Conservation (phyloP, 148 eudicot genomes). For the Persicaria tinctoria region DNA sequence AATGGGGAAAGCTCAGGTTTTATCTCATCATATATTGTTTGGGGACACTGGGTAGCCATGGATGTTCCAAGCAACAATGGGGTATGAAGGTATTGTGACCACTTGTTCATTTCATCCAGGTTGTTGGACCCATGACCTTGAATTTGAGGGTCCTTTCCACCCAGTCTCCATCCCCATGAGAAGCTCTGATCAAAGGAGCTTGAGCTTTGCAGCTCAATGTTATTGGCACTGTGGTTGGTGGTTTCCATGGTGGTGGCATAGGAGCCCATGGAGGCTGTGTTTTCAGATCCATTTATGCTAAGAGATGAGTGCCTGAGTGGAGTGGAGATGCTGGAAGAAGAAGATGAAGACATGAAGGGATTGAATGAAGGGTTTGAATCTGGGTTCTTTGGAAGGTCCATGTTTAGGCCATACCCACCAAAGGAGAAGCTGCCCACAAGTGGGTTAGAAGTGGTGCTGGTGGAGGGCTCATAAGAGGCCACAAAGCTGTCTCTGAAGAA, state of each 20-base stretch:
- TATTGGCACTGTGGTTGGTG: background rate
- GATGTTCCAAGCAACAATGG: conserved; percentile 27
- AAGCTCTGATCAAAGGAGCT: background rate
- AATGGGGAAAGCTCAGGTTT: conserved; percentile 33
- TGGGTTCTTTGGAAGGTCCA: conserved; percentile 13
- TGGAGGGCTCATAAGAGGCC: background rate
- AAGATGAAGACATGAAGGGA: conserved; percentile 15
- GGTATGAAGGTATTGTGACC: conserved; percentile 61
- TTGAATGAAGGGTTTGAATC: conserved; percentile 29
- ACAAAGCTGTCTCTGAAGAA: conserved; percentile 20
- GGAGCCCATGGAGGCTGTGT: background rate
- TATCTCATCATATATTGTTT: conserved; percentile 29
- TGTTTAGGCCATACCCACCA: background rate
- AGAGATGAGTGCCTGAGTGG: background rate
- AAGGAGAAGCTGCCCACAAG: background rate
- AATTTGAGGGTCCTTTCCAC: conserved; percentile 22
- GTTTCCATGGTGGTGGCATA: background rate
- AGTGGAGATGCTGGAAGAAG: conserved; percentile 8
- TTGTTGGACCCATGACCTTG: conserved; percentile 22
- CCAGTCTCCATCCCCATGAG: conserved; percentile 16
- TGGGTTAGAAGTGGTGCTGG: background rate
- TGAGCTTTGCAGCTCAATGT: background rate
- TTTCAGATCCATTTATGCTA: too few relatives aligned
- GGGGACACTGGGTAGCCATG: conserved; percentile 22
- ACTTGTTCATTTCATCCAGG: conserved; percentile 49